phyloP scores from a whole-genome alignment of 2,329 filamentous ascomycete species.

The Exophiala bonariae region DNA sequence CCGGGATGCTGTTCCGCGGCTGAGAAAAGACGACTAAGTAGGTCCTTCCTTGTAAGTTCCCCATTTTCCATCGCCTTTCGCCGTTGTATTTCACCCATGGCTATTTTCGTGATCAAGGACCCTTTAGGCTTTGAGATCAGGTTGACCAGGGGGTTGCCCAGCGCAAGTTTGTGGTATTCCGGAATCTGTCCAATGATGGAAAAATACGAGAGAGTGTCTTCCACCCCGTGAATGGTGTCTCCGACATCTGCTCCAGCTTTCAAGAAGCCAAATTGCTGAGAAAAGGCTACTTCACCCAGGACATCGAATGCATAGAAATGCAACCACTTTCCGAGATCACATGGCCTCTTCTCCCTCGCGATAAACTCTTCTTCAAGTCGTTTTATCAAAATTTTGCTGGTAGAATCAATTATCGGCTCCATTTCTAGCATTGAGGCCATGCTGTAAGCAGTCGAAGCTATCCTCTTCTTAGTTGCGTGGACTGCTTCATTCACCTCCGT shows the following conservation, averaged over 20 bases:
- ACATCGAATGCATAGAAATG: constrained; percentile 41
- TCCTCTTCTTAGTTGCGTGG: constrained; percentile 57
- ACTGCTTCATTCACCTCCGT: constrained; percentile 55
- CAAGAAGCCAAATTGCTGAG: constrained; percentile 52
- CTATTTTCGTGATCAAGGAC: constrained; percentile 39
- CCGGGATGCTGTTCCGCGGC: constrained; percentile 53
- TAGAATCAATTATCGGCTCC: constrained; percentile 30
- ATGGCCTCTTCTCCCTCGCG: constrained; percentile 9
- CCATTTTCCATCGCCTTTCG: constrained; percentile 33
- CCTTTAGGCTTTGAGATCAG: constrained; percentile 42
- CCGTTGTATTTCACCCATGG: constrained; percentile 21
- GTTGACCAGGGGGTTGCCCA: constrained; percentile 45
- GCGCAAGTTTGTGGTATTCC: constrained; percentile 49
- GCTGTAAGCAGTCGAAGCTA: constrained; percentile 30
- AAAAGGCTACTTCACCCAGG: constrained; percentile 39
- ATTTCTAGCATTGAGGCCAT: constrained; percentile 28
- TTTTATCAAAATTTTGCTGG: constrained; percentile 45
- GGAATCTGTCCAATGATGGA: constrained; percentile 33
- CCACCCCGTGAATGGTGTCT: constrained; percentile 53
- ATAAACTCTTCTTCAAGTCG: constrained; percentile 45
- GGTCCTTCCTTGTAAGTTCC: constrained; percentile 35
- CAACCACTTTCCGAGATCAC: constrained; percentile 46
- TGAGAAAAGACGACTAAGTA: constrained; percentile 53
- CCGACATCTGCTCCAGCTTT: constrained; percentile 52
- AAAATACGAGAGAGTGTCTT: constrained; percentile 38